Evolutionary conservation across 345 rosid genomes (phyloP).

Genomic region (Viola odorata): DNA sequence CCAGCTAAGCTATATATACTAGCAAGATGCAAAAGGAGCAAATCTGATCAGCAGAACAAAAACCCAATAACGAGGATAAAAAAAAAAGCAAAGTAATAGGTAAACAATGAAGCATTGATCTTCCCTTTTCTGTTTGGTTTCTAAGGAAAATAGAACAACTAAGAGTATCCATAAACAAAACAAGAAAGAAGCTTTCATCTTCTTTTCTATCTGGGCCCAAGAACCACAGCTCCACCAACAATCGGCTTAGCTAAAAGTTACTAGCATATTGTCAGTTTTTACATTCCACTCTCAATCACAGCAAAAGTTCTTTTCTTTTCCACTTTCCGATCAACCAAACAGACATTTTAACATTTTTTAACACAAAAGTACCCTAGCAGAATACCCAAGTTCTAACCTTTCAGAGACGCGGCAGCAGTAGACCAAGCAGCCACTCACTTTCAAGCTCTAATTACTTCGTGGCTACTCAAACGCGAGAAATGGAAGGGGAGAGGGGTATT

Average conservation of each 20-base stretch:
- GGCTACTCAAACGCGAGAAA: not conserved
- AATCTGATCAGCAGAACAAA: not conserved
- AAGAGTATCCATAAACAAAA: not conserved
- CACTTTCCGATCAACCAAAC: constrained; percentile 6
- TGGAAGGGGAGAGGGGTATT: not conserved
- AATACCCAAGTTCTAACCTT: constrained; percentile 6
- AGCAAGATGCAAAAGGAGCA: not conserved
- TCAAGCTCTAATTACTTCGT: not conserved
- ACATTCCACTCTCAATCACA: not conserved
- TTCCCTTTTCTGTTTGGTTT: not conserved
- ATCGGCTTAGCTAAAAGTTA: not conserved
- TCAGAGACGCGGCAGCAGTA: too few relatives aligned
- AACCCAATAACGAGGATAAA: not conserved
- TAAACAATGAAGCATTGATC: not conserved
- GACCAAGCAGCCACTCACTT: not conserved
- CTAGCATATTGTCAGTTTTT: not conserved
- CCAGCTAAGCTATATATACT: not conserved
- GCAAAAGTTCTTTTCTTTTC: not conserved
- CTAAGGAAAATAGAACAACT: not conserved
- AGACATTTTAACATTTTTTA: not conserved
- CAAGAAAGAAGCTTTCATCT: not conserved
- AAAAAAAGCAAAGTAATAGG: not conserved
- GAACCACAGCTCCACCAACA: not conserved
- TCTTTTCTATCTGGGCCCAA: not conserved
- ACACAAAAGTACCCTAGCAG: too few relatives aligned